phyloP scores from a whole-genome alignment of 2,329 filamentous ascomycete genomes.

The Aspergillus uvarum region DNA sequence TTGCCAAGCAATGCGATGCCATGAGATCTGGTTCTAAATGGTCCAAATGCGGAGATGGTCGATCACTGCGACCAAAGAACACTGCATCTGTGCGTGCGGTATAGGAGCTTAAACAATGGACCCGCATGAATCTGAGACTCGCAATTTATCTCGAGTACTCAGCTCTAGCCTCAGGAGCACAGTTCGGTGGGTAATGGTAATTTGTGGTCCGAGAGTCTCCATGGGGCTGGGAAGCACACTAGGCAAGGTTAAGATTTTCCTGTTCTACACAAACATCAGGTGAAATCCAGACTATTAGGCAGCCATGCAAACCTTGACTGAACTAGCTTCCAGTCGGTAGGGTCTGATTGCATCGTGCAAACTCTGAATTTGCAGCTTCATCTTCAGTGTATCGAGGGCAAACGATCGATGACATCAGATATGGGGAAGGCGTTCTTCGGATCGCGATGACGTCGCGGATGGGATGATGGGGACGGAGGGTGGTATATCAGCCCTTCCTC shows the following conservation, averaged over 20 bases:
- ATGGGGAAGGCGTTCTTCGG: background rate
- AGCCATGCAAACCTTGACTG: background rate
- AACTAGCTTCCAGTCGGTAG: background rate
- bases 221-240: background rate
- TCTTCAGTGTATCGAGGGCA: background rate
- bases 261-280: background rate
- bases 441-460: conserved; percentile 21
- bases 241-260: background rate
- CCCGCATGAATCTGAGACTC: background rate
- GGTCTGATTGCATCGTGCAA: conserved; percentile 7
- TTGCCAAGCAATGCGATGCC: conserved; percentile 7
- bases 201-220: background rate
- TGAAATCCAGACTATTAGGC: background rate
- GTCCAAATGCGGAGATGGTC: conserved; percentile 10
- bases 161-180: background rate
- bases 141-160: background rate
- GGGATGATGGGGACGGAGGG: background rate
- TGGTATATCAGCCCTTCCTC: conserved; percentile 1
- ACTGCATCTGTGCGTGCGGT: conserved; percentile 6
- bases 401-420: conserved; percentile 23
- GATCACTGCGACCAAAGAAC: conserved; percentile 12
- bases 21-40: conserved; percentile 7
- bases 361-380: conserved; percentile 1
- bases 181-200: background rate
- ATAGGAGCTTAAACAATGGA: conserved; percentile 7